Percentiles rank a stretch among this genome's conserved stretches.
Conservation (phyloP, 257 asterid species). For the Plantago elongata region DNA sequence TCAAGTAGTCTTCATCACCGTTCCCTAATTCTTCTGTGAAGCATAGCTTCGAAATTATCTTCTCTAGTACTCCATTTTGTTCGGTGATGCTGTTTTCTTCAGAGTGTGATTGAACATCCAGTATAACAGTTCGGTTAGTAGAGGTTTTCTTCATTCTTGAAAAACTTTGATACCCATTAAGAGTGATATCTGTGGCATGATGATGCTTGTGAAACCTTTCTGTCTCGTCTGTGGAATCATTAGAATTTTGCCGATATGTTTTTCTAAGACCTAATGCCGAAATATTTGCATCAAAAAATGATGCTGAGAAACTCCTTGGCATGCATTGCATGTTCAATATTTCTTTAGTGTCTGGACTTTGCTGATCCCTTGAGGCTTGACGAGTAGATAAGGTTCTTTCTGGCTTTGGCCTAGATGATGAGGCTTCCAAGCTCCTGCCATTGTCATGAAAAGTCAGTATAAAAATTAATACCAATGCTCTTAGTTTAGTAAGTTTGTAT, state of each 20-base stretch:
- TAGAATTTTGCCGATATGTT: slow-evolving; percentile 15
- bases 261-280: slow-evolving; percentile 26
- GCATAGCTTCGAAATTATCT: slow-evolving; percentile 65
- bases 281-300: slow-evolving; percentile 25
- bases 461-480: not conserved
- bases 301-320: slow-evolving; percentile 46
- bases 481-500: too few species aligned
- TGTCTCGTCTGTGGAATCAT: slow-evolving; percentile 24
- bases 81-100: slow-evolving; percentile 42
- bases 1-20: slow-evolving; percentile 45
- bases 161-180: slow-evolving; percentile 22
- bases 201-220: slow-evolving; percentile 25
- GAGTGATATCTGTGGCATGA: slow-evolving; percentile 16
- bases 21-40: slow-evolving; percentile 50
- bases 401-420: slow-evolving; percentile 22
- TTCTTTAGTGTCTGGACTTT: slow-evolving; percentile 20
- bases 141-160: slow-evolving; percentile 31
- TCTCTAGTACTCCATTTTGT: slow-evolving; percentile 56
- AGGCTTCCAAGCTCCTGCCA: slow-evolving; percentile 33
- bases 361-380: slow-evolving; percentile 23
- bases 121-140: slow-evolving; percentile 30
- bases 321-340: slow-evolving; percentile 29
- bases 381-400: slow-evolving; percentile 24
- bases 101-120: slow-evolving; percentile 24
- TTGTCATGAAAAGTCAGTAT: not conserved